These are phyloP conservation scores for Aspergillus felis DNA, from an alignment of 2,329 filamentous ascomycete species.

Conservation along the genomic window DNA sequence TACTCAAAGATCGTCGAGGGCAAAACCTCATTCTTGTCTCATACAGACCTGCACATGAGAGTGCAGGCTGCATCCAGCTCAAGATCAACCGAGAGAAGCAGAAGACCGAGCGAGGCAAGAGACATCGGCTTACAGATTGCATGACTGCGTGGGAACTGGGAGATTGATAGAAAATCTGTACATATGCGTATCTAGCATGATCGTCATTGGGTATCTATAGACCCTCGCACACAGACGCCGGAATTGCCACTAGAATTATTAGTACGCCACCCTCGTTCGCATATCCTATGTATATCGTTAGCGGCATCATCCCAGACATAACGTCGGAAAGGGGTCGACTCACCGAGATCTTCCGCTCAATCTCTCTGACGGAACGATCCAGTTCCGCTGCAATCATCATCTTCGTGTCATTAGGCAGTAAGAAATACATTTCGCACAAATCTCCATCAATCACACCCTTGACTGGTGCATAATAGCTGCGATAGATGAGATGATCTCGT, in stretches of 20 bases:
- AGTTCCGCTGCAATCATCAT: conserved; percentile 91
- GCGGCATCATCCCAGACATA: background rate
- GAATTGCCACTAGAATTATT: conserved; percentile 25
- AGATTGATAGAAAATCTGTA: conserved; percentile 6
- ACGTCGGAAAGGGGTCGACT: conserved; percentile 19
- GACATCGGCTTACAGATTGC: conserved; percentile 25
- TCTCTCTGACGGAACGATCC: conserved; percentile 84
- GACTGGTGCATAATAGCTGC: conserved; percentile 91
- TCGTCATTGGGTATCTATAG: conserved; percentile 23
- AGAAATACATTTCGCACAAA: conserved; percentile 84
- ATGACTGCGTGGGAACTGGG: background rate
- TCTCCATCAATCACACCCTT: conserved; percentile 98
- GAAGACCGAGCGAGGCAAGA: conserved; percentile 51
- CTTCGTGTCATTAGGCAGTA: conserved; percentile 84
- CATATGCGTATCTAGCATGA: conserved; percentile 12
- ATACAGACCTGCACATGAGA: conserved; percentile 28
- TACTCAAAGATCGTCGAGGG: conserved; percentile 50
- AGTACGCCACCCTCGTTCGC: conserved; percentile 55
- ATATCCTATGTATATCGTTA: conserved; percentile 45
- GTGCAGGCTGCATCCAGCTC: conserved; percentile 37
- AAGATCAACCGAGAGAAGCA: conserved; percentile 33
- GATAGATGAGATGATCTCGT: conserved; percentile 91
- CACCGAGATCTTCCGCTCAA: conserved; percentile 89
- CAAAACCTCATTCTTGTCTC: conserved; percentile 44
- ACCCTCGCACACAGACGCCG: conserved; percentile 24